Conservation (phyloP, 202 grass and related monocot genomes). For the Eragrostis tef region DNA sequence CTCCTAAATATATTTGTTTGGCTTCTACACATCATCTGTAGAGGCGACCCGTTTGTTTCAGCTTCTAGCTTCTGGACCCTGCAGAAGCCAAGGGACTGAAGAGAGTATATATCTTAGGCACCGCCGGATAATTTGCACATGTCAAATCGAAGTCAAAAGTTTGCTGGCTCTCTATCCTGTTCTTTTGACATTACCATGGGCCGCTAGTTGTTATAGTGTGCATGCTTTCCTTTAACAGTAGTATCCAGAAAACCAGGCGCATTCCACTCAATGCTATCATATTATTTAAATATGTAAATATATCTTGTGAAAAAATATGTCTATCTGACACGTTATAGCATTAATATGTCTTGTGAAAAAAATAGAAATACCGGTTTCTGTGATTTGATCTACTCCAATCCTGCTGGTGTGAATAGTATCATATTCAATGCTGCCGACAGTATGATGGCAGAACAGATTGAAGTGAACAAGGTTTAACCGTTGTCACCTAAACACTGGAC, state of each 20-base stretch:
- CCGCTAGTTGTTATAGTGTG: constrained; percentile 8
- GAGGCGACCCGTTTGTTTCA: no score
- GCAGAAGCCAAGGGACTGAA: background rate
- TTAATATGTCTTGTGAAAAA: constrained; percentile 6
- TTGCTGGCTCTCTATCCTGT: background rate
- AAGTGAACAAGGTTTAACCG: constrained; percentile 10
- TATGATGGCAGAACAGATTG: constrained; percentile 21
- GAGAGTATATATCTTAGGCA: background rate
- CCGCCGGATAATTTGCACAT: background rate
- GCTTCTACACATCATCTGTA: no score
- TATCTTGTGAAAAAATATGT: no score
- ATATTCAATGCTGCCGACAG: constrained; percentile 50
- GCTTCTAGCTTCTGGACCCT: no score
- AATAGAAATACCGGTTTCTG: background rate
- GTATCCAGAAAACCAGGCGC: background rate
- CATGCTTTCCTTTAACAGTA: background rate
- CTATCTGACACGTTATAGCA: background rate
- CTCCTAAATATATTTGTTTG: no score
- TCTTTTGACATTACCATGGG: background rate
- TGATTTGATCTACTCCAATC: constrained; percentile 35
- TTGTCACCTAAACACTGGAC: constrained; percentile 43
- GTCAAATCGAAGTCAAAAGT: constrained; percentile 18
- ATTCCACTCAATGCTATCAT: no score
- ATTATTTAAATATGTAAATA: no score
- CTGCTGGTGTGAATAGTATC: constrained; percentile 24